Evolutionary conservation across 331 rosid genomes (phyloP), one percentile per base, ranked within the genome.

Genomic region (Quercus phellos): DNA sequence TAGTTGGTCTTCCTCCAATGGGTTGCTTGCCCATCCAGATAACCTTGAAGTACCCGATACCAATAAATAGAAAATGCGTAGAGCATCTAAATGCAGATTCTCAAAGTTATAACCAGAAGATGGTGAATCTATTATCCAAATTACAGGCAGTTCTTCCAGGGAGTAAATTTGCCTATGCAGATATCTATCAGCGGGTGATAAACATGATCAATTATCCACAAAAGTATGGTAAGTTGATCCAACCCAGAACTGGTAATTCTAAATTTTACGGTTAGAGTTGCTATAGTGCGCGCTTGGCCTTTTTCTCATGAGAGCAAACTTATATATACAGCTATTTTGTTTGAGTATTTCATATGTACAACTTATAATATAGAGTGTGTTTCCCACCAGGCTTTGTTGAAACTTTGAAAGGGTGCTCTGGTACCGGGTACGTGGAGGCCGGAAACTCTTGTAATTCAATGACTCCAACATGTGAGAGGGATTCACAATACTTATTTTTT

Each of bases 21-120:
- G 97, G 98, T 16, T 91, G 96, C 86, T 29, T 90, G 7, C 97
- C 98, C n/a, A 34, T 86, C 78, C 96, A 91, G 85, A 80, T 90
- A 38, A 82, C 88, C 53, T 11, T 51, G 67, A 77, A 82, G 21
- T 55, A 34, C 18, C 43, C 26, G 53, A 18, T 2, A 50, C 56
- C 68, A 10, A 55, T 35, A 35, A 78, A 78, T 34, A 67, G 87
- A 19, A 76, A 56, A 76, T 88, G 94, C 21, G 24, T 86, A 26
- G 87, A 86, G 66, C 24, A 82, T 14, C 87, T 90, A 80, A 91
- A 89, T 55, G 64, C 17, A 35, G 97, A 90, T 64, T 80, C 92
- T 5, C 38, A 67, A 54, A 18, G 13, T 4, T 91, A 88, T 74
- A 91, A 94, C 13, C 27, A 22, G 24, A 90, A 94, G 81, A 86